Base-by-base conservation (phyloP, 495 filamentous ascomycete species). In the Tuber melanosporum region DNA sequence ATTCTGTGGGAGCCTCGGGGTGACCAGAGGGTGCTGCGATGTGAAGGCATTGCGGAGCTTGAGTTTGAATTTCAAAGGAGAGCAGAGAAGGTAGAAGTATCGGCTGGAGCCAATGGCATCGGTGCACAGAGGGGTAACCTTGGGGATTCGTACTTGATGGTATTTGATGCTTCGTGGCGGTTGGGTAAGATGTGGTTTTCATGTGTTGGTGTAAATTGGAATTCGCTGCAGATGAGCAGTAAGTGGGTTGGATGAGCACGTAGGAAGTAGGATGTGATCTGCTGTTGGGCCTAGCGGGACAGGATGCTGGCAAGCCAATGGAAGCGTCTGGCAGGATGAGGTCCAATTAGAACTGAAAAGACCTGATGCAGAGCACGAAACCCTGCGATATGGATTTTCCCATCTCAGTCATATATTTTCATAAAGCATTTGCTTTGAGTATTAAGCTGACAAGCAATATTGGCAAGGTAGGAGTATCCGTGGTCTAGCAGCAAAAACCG, bases 91-190 rank as follows among this genome's bases (percentile, higher is more conserved):
- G 57, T 66, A 66, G 57, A 73, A 52, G 43, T 49, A 72, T 80
- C 77, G 32, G 77, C 74, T 80, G 78, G 76, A 80, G 77, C 78
- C 73, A 80, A 80, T 80, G 78, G 78, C 78, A 80, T 77, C 76
- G 78, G 78, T 73, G 78, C 69, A 80, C 78, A 80, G 76, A 75
- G 73, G 39, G 26, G n/a, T 76, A 36, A 72, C 70, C 49, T 22
- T 49, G 66, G 26, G 57, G 57, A 66, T 66, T 66, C 57, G 57
- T 79, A 20, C 77, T 80, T 76, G 71, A 66, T 66, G 70, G 47
- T 70, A 46, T 75, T 76, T 80, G 78, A 79, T 80, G 62, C 57
- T 66, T 79, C 73, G 66, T 71, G 73, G 41, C 47, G 26, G 47
- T 74, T 73, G 66, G 43, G 73, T 69, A 78, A 80, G 78, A 52